Evolutionary conservation across 768 basidiomycete genomes (phyloP).

Genomic region (Cystofilobasidium bisporidii): DNA sequence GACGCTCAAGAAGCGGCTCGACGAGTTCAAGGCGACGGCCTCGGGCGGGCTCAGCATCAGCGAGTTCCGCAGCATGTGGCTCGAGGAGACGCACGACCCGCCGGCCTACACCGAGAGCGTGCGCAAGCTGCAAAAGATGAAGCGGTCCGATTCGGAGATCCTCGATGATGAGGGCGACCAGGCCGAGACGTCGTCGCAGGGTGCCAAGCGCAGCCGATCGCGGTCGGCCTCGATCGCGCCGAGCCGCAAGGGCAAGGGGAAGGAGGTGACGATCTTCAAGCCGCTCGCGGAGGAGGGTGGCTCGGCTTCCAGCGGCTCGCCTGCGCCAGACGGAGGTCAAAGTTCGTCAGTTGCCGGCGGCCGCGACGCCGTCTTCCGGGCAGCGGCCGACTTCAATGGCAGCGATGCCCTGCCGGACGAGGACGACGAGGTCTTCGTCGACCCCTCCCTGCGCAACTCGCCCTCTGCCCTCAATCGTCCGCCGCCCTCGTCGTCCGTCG

Average conservation of each 20-base stretch:
- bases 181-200: slow-evolving; percentile 14
- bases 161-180: slow-evolving; percentile 27
- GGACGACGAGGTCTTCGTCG: not conserved
- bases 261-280: not conserved
- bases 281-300: slow-evolving; percentile 26
- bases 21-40: slow-evolving; percentile 86
- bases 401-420: not conserved
- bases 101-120: slow-evolving; percentile 53
- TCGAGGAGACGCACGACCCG: slow-evolving; percentile 84
- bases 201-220: not conserved
- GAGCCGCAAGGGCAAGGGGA: slow-evolving; percentile 19
- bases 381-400: slow-evolving; percentile 19
- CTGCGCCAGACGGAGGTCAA: too few species aligned
- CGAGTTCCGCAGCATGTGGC: slow-evolving; percentile 81
- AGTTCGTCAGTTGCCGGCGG: not conserved
- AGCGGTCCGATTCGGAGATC: slow-evolving; percentile 16
- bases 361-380: slow-evolving; percentile 19
- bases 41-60: slow-evolving; percentile 75
- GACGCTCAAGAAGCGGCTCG: slow-evolving; percentile 81
- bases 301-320: not conserved
- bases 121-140: slow-evolving; percentile 13
- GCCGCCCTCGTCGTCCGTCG: not conserved
- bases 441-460: not conserved
- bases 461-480: not conserved
- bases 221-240: slow-evolving; percentile 25